Base-by-base conservation (phyloP, 106 monocot species). In the Dioscorea dumetorum region DNA sequence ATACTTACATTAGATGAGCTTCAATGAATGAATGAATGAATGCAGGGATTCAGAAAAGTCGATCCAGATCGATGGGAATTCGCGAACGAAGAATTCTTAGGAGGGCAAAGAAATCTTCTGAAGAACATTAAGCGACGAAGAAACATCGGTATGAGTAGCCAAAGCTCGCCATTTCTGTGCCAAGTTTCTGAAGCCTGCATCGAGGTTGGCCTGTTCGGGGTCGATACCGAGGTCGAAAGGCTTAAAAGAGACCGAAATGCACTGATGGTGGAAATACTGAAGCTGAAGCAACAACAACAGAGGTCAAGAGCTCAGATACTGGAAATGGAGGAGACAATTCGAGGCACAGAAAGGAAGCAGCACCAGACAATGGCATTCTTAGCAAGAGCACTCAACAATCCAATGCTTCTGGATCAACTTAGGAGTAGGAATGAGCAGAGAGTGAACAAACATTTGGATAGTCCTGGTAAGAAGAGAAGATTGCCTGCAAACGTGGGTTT, bases 41-140 rank as follows among this genome's bases (percentile, higher is more conserved):
- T 60, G 16, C 50, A 66, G 66, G 66, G 66, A 15, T 66, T 66
- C 66, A 14, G 66, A 17, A 66, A 66, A 22, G 48, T 66, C 4
- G 66, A 66, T 66, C 22, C 66, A 22, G 66, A 66, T 24, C 0
- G 63, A 63, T 63, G 63, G 63, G 63, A 63, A 34, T 63, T 63
- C 33, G 63, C 63, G 12, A 63, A 63, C 9, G 35, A 63, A 41
- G 63, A 12, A 33, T 63, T 63, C 19, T 32, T 63, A 16, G 33
- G 49, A 50, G 66, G 49, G n/a, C 66, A 66, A 20, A 66, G 49
- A 48, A 49, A 66, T 66, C n/a, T 66, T 0, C 48, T 66, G 2
- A 66, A 66, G 50, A 66, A 17, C 41, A 49, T 66, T 13, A 48
- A 50, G 41, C 18, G 66, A 10, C 48, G 66, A 17, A 24, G 61